Percentiles rank a stretch among this genome's conserved stretches.
Evolutionary conservation across 768 basidiomycete genomes (phyloP).

Genomic region (Mycena filopes): DNA sequence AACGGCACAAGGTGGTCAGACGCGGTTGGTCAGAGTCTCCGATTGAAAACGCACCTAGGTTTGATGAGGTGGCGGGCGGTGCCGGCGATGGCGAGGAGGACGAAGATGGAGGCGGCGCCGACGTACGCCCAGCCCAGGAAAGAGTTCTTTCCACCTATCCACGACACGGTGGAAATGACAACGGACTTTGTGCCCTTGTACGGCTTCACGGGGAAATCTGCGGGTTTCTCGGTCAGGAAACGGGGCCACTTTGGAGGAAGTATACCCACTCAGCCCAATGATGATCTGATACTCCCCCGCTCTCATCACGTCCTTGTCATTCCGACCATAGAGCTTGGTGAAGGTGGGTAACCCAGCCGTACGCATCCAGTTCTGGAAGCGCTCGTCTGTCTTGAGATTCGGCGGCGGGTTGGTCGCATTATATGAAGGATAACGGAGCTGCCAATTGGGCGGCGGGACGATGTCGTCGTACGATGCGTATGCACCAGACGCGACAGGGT

Average conservation of each 20-base stretch:
- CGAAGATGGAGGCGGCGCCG: conserved; percentile 86
- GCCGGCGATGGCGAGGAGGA: conserved; percentile 87
- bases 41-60: conserved; percentile 71
- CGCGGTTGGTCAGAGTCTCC: conserved; percentile 13
- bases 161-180: conserved; percentile 96
- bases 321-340: conserved; percentile 93
- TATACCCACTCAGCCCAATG: conserved; percentile 81
- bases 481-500: conserved; percentile 56
- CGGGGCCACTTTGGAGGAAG: conserved; percentile 16
- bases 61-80: conserved; percentile 93
- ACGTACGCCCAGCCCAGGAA: conserved; percentile 99
- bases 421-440: conserved; percentile 76
- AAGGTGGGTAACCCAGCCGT: conserved; percentile 98
- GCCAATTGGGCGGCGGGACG: conserved; percentile 96
- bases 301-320: conserved; percentile 78
- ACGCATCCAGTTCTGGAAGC: conserved; percentile 99
- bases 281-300: conserved; percentile 81
- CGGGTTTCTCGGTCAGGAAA: conserved; percentile 23
- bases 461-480: conserved; percentile 73
- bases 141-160: conserved; percentile 98
- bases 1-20: conserved; percentile 24
- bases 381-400: conserved; percentile 81
- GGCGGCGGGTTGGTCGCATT: conserved; percentile 72
- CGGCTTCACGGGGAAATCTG: conserved; percentile 92
- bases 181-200: conserved; percentile 97